Conservation (phyloP, 352 stramenopile species). For the Globisporangium spinosum region DNA sequence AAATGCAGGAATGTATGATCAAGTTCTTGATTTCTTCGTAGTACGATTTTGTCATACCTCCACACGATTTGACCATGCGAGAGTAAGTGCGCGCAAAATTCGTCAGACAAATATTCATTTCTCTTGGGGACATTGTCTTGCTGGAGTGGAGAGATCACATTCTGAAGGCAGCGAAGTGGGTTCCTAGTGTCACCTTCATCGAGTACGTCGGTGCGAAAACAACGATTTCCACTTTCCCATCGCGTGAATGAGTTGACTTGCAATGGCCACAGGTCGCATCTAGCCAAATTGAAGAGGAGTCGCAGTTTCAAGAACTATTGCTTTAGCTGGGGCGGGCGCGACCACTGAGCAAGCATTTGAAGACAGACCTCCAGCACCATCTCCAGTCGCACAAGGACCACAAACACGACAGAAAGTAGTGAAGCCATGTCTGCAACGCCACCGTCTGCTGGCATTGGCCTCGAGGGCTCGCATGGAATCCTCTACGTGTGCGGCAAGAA, state of each 20-base stretch:
- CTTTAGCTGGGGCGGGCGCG: neutral
- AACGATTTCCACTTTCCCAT: neutral
- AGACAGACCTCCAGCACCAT: neutral
- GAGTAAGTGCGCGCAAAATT: neutral
- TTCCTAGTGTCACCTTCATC: neutral
- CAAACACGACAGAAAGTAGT: neutral
- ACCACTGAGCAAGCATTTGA: neutral
- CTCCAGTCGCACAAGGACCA: neutral
- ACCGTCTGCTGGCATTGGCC: neutral
- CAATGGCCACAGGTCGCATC: neutral
- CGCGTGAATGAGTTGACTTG: neutral
- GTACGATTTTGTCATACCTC: neutral
- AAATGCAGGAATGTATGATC: neutral
- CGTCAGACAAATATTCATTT: neutral
- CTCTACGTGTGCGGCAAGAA: constrained; percentile 45
- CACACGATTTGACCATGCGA: neutral
- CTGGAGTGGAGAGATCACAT: neutral
- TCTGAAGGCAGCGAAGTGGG: too few relatives aligned
- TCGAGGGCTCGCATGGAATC: constrained; percentile 43
- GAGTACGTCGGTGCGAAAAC: neutral
- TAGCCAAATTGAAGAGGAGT: neutral
- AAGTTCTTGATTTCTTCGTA: neutral
- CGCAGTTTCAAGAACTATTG: neutral
- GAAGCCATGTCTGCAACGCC: constrained; percentile 3
- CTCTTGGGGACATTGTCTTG: neutral